These are phyloP conservation scores for Apiospora saccharicola DNA, from an alignment of 2,329 filamentous ascomycete genomes.

Conservation along the genomic window DNA sequence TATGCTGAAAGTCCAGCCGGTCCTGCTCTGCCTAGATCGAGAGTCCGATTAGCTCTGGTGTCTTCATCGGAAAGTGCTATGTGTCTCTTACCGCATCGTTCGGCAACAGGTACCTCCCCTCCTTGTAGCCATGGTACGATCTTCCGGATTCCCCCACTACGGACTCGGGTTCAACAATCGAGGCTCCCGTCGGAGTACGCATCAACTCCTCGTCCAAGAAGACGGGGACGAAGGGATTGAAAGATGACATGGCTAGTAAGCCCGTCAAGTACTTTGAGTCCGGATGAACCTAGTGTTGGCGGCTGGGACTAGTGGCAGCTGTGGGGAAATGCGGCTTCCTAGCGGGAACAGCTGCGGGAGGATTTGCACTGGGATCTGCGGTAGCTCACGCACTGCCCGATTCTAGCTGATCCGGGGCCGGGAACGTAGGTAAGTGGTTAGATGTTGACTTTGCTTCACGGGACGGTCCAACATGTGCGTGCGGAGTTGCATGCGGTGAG, in stretches of 20 bases:
- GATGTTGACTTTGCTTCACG: no score
- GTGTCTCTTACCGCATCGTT: not conserved
- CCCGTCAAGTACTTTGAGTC: no score
- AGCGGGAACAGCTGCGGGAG: no score
- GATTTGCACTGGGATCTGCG: no score
- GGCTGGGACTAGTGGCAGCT: not conserved
- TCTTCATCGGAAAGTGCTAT: no score
- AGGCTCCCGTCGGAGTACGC: not conserved
- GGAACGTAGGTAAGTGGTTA: no score
- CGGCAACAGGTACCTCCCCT: not conserved
- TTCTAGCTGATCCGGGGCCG: no score
- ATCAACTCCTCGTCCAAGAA: not conserved
- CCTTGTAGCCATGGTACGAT: not conserved
- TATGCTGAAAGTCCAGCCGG: slow-evolving; percentile 19
- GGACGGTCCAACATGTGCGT: no score
- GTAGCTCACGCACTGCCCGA: no score
- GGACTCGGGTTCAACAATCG: slow-evolving; percentile 21
- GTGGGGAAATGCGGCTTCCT: not conserved
- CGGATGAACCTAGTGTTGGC: no score
- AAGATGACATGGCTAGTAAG: not conserved
- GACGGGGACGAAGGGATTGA: not conserved
- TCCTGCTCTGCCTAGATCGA: slow-evolving; percentile 19
- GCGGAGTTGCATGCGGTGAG: not conserved
- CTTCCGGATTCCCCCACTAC: not conserved
- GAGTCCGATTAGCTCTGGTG: no score